Evolutionary conservation across 495 filamentous ascomycete species (phyloP).

Genomic region (Penicillium mononematosum): DNA sequence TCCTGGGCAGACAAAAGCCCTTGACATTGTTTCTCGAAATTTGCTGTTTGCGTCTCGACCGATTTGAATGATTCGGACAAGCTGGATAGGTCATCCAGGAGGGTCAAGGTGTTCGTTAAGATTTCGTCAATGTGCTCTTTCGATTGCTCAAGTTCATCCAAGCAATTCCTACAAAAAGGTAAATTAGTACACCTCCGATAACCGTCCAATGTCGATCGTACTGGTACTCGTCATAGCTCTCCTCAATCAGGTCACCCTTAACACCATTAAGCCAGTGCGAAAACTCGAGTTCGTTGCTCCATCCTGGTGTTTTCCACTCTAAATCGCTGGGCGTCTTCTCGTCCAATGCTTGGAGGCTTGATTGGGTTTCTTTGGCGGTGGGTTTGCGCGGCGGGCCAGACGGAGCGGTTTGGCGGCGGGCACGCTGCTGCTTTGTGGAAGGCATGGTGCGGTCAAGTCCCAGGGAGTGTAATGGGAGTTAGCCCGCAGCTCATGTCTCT

Average conservation of each 20-base stretch:
- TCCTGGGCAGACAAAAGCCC: constrained; percentile 76
- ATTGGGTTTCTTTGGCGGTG: constrained; percentile 26
- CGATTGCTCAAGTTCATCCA: constrained; percentile 75
- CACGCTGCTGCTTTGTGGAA: constrained; percentile 34
- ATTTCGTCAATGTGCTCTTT: constrained; percentile 78
- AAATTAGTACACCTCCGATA: background rate
- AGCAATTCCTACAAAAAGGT: constrained; percentile 57
- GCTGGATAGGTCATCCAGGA: constrained; percentile 68
- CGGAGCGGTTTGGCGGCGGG: constrained; percentile 45
- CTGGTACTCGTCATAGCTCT: constrained; percentile 84
- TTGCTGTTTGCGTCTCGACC: constrained; percentile 85
- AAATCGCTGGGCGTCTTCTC: constrained; percentile 16
- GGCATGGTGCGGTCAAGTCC: constrained; percentile 26
- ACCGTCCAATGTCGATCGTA: constrained; percentile 41
- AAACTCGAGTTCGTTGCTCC: constrained; percentile 58
- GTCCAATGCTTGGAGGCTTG: constrained; percentile 24
- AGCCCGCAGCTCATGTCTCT: constrained; percentile 15
- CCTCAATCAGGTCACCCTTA: constrained; percentile 66
- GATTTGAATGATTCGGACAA: constrained; percentile 79
- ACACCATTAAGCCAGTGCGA: constrained; percentile 59
- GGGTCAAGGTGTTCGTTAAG: constrained; percentile 68
- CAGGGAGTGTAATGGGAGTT: background rate
- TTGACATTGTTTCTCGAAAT: constrained; percentile 89
- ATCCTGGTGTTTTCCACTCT: constrained; percentile 18
- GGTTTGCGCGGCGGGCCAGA: constrained; percentile 38